These are phyloP conservation scores for Asterionellopsis glacialis DNA, from an alignment of 108 stramenopile species.

Conservation along the genomic window DNA sequence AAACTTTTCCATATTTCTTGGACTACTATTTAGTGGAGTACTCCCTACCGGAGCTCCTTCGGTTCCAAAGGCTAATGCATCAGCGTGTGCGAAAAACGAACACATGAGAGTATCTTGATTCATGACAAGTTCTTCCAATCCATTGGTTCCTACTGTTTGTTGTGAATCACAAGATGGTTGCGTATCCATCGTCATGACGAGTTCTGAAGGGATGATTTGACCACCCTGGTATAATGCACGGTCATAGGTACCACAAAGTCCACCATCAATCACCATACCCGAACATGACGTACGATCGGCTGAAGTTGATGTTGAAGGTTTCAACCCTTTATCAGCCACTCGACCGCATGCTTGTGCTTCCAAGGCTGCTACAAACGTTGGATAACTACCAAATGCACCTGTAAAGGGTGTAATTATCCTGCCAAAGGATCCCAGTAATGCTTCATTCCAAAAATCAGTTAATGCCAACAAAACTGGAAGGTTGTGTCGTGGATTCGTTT, in stretches of 20 bases:
- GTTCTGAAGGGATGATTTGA: conserved; percentile 31
- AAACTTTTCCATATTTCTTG: conserved; percentile 5
- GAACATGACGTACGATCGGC: background rate
- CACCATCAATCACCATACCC: conserved; percentile 11
- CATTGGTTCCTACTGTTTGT: conserved; percentile 1
- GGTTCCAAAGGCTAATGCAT: conserved; percentile 66
- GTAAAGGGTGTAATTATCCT: conserved; percentile 55
- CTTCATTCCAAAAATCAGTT: conserved; percentile 81
- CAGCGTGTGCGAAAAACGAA: conserved; percentile 71
- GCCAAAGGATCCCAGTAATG: conserved; percentile 35
- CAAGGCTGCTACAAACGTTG: conserved; percentile 53
- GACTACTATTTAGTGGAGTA: background rate
- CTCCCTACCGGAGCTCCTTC: conserved; percentile 2
- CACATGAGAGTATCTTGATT: conserved; percentile 64
- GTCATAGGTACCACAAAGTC: conserved; percentile 45
- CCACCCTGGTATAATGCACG: conserved; percentile 35
- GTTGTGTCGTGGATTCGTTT: conserved; percentile 82
- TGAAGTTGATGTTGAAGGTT: background rate
- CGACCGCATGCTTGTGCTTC: conserved; percentile 49
- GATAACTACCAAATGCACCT: conserved; percentile 53
- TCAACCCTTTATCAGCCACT: background rate
- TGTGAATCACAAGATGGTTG: conserved; percentile 30
- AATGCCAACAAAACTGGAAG: conserved; percentile 68
- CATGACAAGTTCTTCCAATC: conserved; percentile 18
- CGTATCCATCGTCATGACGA: conserved; percentile 43